Evolutionary conservation across 2,329 filamentous ascomycete genomes (phyloP).

Genomic region (Sphaerulina vaccinii): DNA sequence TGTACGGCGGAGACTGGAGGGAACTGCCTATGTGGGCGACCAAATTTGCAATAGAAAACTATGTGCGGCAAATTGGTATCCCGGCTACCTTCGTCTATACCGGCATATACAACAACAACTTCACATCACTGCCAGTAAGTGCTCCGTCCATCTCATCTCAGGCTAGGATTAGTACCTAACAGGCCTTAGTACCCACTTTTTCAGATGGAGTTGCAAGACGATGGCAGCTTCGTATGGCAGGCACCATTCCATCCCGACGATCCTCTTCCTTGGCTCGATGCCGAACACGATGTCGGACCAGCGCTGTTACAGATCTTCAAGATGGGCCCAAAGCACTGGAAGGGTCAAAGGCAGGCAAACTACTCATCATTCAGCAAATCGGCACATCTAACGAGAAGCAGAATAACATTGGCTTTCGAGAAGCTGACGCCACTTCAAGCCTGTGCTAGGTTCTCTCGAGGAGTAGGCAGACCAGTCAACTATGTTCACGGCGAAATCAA

Average conservation of each 20-base stretch:
- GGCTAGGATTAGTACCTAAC: background rate
- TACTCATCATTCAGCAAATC: constrained; percentile 1
- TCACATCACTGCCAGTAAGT: constrained; percentile 9
- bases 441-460: constrained; percentile 75
- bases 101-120: constrained; percentile 87
- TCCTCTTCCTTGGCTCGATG: constrained; percentile 90
- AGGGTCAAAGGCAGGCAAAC: constrained; percentile 61
- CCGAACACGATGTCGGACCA: constrained; percentile 92
- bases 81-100: constrained; percentile 93
- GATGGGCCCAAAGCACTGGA: constrained; percentile 84
- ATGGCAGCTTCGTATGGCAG: constrained; percentile 88
- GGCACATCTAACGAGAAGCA: constrained; percentile 33
- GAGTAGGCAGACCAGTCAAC: constrained; percentile 71
- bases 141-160: background rate
- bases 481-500: constrained; percentile 80
- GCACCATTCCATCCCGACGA: constrained; percentile 89
- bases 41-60: constrained; percentile 91
- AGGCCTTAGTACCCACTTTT: constrained; percentile 71
- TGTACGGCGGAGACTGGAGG: constrained; percentile 74
- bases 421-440: constrained; percentile 80
- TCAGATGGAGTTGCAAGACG: constrained; percentile 82
- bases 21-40: constrained; percentile 85
- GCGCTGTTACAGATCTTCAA: constrained; percentile 93
- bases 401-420: constrained; percentile 88
- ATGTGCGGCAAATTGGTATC: constrained; percentile 76